Evolutionary conservation across 768 basidiomycete genomes (phyloP), one percentile per base, ranked within the genome.

Genomic region (Pleurotus tuoliensis): DNA sequence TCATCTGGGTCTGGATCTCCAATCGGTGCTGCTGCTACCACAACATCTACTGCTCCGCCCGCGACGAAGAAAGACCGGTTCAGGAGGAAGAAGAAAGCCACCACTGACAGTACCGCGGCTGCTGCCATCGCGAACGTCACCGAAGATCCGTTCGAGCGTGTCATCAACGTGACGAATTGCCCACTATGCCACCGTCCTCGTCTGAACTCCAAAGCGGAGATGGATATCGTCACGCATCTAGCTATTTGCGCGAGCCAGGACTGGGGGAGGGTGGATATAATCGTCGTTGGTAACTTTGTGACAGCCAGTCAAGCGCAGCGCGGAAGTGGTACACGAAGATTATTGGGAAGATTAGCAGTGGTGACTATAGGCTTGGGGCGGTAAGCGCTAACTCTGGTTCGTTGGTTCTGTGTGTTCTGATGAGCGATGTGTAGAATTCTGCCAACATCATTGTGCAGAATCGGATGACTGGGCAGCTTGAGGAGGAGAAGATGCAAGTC

Each of bases 391-490:
- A 22, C 22, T 55, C 52, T 53, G 30, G 5, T 48, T 39, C 55
- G 53, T 56, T 53, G 38, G 1, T 30, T 55, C 6, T 57, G 25
- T 46, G 12, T 4, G 34, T 37, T 9, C 54, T 15, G 39, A 53
- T 44, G 46, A 45, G 47, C 56, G 51, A 61, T 16, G 1, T 53
- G 5, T 64, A 92, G 90, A 97, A 99, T 65, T 95, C 93, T 51
- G 96, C 94, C 22, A 99, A 99, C 67, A 97, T 99, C 62, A 93
- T 98, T 57, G 95, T 99, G 1, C 96, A 98, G 73, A 94, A 98
- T 67, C 81, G 96, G 12, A 71, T 83, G 69, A 94, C 92, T 0
- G 96, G 96, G 0, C 90, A 92, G 68, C 68, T 98, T 56, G 90
- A 94, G 66, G 96, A 99, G 72, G 96, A 98, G 75, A 98, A 98